Evolutionary conservation across 2,329 filamentous ascomycete genomes (phyloP).

Genomic region (Corinectria fuckeliana): DNA sequence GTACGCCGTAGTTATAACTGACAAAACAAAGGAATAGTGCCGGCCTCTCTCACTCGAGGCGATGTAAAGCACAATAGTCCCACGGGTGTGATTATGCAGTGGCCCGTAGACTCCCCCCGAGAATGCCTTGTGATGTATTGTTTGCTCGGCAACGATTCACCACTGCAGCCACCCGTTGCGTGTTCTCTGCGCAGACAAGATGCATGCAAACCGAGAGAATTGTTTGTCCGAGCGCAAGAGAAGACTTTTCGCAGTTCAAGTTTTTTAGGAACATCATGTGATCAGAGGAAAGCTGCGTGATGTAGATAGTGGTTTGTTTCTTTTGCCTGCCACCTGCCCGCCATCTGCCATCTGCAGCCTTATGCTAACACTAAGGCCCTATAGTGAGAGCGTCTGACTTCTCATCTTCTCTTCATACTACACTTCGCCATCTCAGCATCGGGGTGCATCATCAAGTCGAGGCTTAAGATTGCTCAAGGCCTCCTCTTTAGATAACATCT

Average conservation of each 20-base stretch:
- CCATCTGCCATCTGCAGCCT: no score
- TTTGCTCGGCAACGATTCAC: background rate
- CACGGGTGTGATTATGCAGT: background rate
- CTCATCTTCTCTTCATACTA: background rate
- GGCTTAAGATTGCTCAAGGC: background rate
- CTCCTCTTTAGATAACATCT: background rate
- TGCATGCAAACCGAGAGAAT: background rate
- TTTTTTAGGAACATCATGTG: background rate
- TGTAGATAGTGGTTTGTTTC: background rate
- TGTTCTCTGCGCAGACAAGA: background rate
- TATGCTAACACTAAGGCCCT: no score
- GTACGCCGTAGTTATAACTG: no score
- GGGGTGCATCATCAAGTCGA: background rate
- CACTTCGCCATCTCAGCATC: background rate
- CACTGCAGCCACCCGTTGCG: background rate
- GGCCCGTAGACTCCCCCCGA: background rate
- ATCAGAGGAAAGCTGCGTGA: background rate
- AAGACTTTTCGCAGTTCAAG: background rate
- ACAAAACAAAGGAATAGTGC: no score
- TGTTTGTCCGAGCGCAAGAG: background rate
- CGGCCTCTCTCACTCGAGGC: no score
- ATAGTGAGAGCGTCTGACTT: background rate
- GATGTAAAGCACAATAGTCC: background rate
- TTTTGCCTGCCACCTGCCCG: background rate
- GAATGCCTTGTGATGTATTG: background rate